phyloP scores from a whole-genome alignment of 2,329 filamentous ascomycete species.

The Aspergillus spinulosporus region DNA sequence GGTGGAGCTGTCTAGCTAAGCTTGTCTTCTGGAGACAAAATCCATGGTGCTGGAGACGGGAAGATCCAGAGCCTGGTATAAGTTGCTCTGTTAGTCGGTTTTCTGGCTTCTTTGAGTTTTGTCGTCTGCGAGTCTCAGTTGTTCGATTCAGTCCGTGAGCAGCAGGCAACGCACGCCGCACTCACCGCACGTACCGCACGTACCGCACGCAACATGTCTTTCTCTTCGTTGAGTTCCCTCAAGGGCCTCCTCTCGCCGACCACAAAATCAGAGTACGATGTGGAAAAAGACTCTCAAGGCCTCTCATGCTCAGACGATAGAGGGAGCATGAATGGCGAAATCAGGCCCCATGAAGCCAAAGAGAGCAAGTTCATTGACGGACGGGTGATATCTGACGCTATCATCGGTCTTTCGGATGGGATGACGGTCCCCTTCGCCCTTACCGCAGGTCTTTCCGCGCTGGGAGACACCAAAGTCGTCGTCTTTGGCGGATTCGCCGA shows the following conservation, averaged over 20 bases:
- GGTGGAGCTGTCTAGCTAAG: neutral
- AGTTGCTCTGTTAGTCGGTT: neutral
- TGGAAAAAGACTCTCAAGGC: constrained; percentile 29
- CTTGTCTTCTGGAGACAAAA: neutral
- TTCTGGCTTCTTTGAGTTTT: neutral
- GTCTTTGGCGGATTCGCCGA: constrained; percentile 74
- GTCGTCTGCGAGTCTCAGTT: neutral
- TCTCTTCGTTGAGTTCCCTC: constrained; percentile 30
- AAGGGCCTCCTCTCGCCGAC: constrained; percentile 33
- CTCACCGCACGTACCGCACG: neutral
- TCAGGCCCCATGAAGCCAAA: constrained; percentile 20
- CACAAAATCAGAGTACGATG: constrained; percentile 24
- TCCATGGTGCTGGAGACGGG: neutral
- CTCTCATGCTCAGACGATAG: constrained; percentile 11
- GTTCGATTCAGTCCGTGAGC: no score
- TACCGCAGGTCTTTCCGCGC: constrained; percentile 65
- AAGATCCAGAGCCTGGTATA: neutral
- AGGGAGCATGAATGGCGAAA: constrained; percentile 22
- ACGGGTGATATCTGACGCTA: constrained; percentile 57
- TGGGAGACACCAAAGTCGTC: constrained; percentile 66
- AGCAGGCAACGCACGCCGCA: no score
- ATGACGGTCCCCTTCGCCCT: constrained; percentile 78
- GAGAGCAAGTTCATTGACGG: constrained; percentile 35
- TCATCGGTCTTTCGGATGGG: constrained; percentile 75
- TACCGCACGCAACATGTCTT: constrained; percentile 27